These are phyloP conservation scores for Rhipidocladum racemiflorum DNA, from an alignment of 176 grass and related monocot genomes.

Conservation along the genomic window DNA sequence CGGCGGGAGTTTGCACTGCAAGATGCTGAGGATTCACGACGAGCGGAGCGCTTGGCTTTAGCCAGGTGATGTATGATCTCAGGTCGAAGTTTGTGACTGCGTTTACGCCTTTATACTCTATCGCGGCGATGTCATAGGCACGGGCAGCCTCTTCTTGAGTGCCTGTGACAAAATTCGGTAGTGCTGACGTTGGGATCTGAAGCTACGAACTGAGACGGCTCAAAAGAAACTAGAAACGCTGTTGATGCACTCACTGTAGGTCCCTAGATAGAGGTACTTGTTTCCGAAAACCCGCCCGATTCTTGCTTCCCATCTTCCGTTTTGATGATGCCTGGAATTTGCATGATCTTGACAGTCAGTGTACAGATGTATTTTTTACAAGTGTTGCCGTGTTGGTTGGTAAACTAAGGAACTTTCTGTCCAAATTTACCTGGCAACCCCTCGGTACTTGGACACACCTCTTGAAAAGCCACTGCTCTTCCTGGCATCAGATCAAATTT, in stretches of 20 bases:
- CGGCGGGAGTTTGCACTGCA: constrained; percentile 5
- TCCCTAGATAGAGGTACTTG: constrained; percentile 76
- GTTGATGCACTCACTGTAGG: constrained; percentile 41
- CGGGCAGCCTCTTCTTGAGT: constrained; percentile 71
- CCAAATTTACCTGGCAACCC: constrained; percentile 51
- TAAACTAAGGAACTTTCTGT: neutral
- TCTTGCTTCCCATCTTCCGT: constrained; percentile 76
- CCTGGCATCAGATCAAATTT: constrained; percentile 27
- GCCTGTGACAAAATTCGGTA: constrained; percentile 2
- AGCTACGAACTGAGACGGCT: neutral
- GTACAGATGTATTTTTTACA: neutral
- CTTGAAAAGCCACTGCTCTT: constrained; percentile 74
- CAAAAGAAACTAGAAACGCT: neutral
- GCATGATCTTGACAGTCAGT: neutral
- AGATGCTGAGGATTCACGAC: constrained; percentile 13
- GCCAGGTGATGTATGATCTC: constrained; percentile 69
- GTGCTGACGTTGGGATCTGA: neutral
- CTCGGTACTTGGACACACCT: constrained; percentile 73
- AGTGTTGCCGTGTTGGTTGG: neutral
- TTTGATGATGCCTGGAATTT: constrained; percentile 61
- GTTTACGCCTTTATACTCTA: constrained; percentile 74
- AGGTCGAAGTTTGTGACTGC: constrained; percentile 78
- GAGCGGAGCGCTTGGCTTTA: constrained; percentile 33
- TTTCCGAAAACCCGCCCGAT: constrained; percentile 68
- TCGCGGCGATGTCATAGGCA: constrained; percentile 61